Base-by-base conservation (phyloP, 768 basidiomycete genomes). In the Glaciozyma antarctica region DNA sequence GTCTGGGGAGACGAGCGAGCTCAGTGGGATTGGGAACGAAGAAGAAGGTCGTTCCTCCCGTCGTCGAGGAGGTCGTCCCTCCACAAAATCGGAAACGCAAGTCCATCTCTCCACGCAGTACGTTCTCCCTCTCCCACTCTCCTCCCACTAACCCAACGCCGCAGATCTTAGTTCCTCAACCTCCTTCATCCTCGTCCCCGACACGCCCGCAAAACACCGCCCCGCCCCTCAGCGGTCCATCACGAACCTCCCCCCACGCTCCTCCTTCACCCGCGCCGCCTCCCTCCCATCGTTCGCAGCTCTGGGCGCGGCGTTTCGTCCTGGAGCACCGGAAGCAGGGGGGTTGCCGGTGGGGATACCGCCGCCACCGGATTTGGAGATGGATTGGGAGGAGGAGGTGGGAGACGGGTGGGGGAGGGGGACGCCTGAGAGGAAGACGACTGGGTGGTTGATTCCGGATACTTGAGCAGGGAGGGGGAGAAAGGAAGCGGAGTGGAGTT, bases 271-370 rank as follows among this genome's bases (percentile, higher is more conserved):
- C 0, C 65, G 65, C 47, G 60, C 65, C 1, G 13, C 60, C 22
- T 62, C 69, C 0, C 56, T 66, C 19, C 65, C 69, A 4, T 70
- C 69, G 0, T 66, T 70, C 60, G 69, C 69, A 5, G 65, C 65
- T 0, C 69, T 70, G 57, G 69, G 69, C 15, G 65, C 69, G 17
- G 69, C 69, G 1, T 64, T 70, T 53, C 62, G 69, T 12, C 62
- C 64, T 4, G 64, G 68, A 0, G 58, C 63, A 0, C 10, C 56
- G 1, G 54, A 45, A 1, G 26, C 49, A 24, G 55, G 30, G 43
- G 44, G 13, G 32, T 44, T 26, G 53, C 28, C 16, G 16, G 53
- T 54, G 9, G 28, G 15, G 15, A n/a, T 61, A 2, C 61, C 63
- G 7, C 44, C 64, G 9, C 68, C 58, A 7, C 67, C 63, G 2